Evolutionary conservation across 1,139 yeast species (phyloP), one percentile per base, ranked within the genome.

Genomic region (Suhomyces atakaporum): DNA sequence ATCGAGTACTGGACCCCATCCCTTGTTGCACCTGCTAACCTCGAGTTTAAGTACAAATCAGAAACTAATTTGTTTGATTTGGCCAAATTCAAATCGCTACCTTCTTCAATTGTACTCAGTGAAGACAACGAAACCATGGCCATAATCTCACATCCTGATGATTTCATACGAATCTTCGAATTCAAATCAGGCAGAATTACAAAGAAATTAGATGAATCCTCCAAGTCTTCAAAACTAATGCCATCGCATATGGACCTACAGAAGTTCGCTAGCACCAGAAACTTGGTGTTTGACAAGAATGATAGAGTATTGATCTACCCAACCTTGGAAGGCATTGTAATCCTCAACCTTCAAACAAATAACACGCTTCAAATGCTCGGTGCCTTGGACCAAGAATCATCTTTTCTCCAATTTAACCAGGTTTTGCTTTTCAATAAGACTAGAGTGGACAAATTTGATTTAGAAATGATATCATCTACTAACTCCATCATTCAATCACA

Each of bases 61-160:
- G 56, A 62, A 29, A 74, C 79, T 0, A 69, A 70, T 42, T 50
- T 74, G 27, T 66, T 67, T 42, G 66, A 63, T 15, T 53, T 71
- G 34, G 59, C 66, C 14, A 68, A 65, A 39, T 30, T 45, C 25
- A 65, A 66, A 44, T 45, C 61, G 1, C 32, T 43, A 2, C 56
- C 62, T 1, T 33, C 51, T 3, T 36, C 48, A 3, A 29, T 66
- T 12, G 35, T 43, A 5, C 39, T 63, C 11, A 50, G 62, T 9
- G 56, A 56, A 3, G 56, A 59, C 33, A 57, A 53, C 6, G 50
- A 46, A 16, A 53, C 53, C 16, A 62, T 62, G 29, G 58, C 57
- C 2, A 33, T 52, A 5, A 31, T 36, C 16, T 55, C 71, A 1
- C 38, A 46, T 19, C 63, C 72, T 1, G 68, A 66, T 38, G 49